Percentiles rank a stretch among this genome's conserved stretches.
Conservation (phyloP, 2,329 filamentous ascomycete genomes). For the Gaeumannomyces sp. region DNA sequence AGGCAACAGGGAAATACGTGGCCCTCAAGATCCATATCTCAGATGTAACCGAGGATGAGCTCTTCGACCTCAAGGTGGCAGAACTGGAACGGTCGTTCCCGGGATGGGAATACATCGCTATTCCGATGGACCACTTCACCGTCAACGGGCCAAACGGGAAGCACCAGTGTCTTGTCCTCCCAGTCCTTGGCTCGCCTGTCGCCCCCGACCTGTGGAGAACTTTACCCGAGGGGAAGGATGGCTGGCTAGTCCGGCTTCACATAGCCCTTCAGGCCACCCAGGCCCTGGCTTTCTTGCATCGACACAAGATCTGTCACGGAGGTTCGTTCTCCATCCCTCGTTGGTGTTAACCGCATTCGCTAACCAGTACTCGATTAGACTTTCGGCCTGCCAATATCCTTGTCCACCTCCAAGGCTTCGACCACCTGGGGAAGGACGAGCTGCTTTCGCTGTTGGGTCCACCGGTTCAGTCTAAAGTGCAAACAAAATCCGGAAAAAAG, state of each 20-base stretch:
- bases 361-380: background rate
- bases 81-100: slow-evolving; percentile 9
- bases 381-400: background rate
- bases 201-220: slow-evolving; percentile 4
- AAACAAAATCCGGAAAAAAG: background rate
- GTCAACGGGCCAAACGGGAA: slow-evolving; percentile 6
- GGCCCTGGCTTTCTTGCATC: background rate
- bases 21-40: background rate
- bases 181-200: slow-evolving; percentile 12
- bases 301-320: background rate
- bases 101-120: slow-evolving; percentile 11
- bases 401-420: background rate
- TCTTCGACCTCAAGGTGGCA: background rate
- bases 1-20: slow-evolving; percentile 5
- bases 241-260: background rate
- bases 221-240: background rate
- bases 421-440: background rate
- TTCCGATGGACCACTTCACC: slow-evolving; percentile 9
- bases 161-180: slow-evolving; percentile 10
- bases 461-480: background rate
- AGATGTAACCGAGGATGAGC: background rate
- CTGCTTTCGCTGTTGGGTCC: background rate
- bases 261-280: background rate
- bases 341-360: no score
- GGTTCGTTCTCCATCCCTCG: background rate